A percentile compares a stretch with the other conserved stretches of the same genome.
These are phyloP conservation scores for Cordia subcordata DNA, from an alignment of 257 asterid species.

Conservation along the genomic window DNA sequence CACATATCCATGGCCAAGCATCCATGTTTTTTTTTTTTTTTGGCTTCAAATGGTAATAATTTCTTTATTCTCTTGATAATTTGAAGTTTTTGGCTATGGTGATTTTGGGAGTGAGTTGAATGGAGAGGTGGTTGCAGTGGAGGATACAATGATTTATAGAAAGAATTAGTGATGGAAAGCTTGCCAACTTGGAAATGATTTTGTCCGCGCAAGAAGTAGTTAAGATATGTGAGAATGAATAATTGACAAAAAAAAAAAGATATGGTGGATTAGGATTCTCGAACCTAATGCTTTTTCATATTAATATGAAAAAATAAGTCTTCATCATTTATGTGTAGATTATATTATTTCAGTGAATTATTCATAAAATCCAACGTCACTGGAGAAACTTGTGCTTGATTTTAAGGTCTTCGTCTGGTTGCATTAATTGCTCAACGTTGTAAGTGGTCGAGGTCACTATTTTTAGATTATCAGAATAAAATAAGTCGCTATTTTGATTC, in stretches of 20 bases:
- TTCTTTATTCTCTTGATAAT: background rate
- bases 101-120: background rate
- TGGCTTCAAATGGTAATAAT: background rate
- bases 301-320: too few species aligned
- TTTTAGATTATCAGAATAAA: too few species aligned
- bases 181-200: constrained; percentile 42
- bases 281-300: too few species aligned
- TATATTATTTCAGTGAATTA: background rate
- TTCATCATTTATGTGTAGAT: too few species aligned
- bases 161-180: constrained; percentile 47
- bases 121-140: background rate
- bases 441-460: background rate
- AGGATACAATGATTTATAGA: constrained; percentile 23
- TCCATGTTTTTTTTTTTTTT: too few species aligned
- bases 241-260: background rate
- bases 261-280: too few species aligned
- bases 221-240: background rate
- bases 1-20: constrained; percentile 85
- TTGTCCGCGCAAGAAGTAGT: constrained; percentile 31
- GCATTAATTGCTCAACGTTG: constrained; percentile 17
- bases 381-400: constrained; percentile 13
- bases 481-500: background rate
- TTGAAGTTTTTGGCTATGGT: constrained; percentile 9
- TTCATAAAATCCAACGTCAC: constrained; percentile 21
- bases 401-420: constrained; percentile 11